Conservation (phyloP, 768 basidiomycete species). For the Russula abietina region DNA sequence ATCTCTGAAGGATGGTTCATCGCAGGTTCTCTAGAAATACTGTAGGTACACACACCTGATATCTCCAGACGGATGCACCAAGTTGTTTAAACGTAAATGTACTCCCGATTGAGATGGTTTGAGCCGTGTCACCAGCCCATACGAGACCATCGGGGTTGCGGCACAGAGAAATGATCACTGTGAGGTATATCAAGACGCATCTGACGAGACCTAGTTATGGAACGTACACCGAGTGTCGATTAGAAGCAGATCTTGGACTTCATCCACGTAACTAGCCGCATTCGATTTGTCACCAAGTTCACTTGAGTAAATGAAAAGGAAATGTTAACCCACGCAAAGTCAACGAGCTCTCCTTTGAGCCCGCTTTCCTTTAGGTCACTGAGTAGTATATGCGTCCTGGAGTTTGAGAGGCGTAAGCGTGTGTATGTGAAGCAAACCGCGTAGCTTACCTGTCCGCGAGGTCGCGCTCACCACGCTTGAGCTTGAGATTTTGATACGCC, state of each 20-base stretch:
- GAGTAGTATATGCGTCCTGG: conserved; percentile 49
- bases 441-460: conserved; percentile 49
- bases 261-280: conserved; percentile 56
- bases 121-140: conserved; percentile 78
- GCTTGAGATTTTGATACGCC: conserved; percentile 45
- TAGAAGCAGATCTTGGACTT: conserved; percentile 66
- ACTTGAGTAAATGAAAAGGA: neutral
- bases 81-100: conserved; percentile 67
- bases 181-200: neutral
- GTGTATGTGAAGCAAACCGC: neutral
- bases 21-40: neutral
- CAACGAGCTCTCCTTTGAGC: conserved; percentile 40
- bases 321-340: conserved; percentile 44
- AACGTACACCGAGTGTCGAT: conserved; percentile 54
- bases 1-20: neutral
- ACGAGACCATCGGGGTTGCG: conserved; percentile 60
- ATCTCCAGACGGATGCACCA: conserved; percentile 57
- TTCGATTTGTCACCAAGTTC: neutral
- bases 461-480: conserved; percentile 41
- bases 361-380: conserved; percentile 29
- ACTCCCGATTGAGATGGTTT: conserved; percentile 68
- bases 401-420: neutral
- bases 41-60: conserved; percentile 43
- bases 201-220: neutral
- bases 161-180: conserved; percentile 61